Evolutionary conservation across 352 stramenopile species (phyloP), one percentile per base, ranked within the genome.

Genomic region (Globisporangium yorkense): DNA sequence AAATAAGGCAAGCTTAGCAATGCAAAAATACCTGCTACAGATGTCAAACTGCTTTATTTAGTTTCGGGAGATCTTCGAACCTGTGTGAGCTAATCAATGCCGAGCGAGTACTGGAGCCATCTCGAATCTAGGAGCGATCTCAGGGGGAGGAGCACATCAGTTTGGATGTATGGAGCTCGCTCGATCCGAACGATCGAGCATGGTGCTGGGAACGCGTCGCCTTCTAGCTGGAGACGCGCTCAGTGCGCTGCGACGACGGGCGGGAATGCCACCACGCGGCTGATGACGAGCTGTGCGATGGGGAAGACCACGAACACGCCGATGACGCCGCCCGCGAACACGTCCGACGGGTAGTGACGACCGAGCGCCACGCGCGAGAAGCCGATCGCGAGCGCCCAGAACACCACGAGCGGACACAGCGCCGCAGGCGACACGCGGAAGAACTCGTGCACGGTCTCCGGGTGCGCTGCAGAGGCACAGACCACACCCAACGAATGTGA

Each of bases 291-390:
- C 5, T 62, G 67, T 41, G 80, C 76, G 29, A 84, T 63, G n/a
- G 80, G 80, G 61, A 75, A 89, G 51, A 87, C 68, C 5, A 80
- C 56, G 39, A 87, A 71, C 53, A 72, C 73, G 16, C 84, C 84
- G 47, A 94, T 87, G 18, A 80, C 44, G 12, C 74, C 67, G 2
- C 84, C 84, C 2, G 74, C 75, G 3, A 92, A 45, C 15, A 94
- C 75, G 57, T 94, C 84, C 21, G 80, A 89, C 21, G 80, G 82
- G 68, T 92, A 94, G 71, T 94, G 84, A 24, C 84, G 84, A 18
- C 84, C 84, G 15, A 94, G 74, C 16, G 84, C 84, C n/a, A 94
- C 64, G 29, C 84, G 80, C 10, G 80, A 90, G 56, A 92, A 89
- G 61, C 77, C 80, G 58, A 92, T 92, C 48, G 78, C 48, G 5